These are phyloP conservation scores for Petunia hybrid DNA, from an alignment of 305 asterid species.

Conservation along the genomic window DNA sequence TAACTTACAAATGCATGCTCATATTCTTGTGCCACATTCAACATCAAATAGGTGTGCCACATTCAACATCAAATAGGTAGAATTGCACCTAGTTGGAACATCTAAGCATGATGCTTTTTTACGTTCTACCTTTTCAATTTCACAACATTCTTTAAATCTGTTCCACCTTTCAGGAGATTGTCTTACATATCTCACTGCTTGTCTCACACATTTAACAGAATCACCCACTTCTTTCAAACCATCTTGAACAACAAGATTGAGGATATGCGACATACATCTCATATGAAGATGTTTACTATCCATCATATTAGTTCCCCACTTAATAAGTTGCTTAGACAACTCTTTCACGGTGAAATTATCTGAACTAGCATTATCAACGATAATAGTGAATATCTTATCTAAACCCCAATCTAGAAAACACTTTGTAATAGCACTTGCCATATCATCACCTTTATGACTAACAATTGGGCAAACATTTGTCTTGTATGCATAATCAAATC, in stretches of 20 bases:
- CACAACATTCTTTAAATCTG: neutral
- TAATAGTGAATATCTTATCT: slow-evolving; percentile 18
- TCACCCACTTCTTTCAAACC: neutral
- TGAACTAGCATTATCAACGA: neutral
- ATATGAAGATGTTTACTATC: no score
- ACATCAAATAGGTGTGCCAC: slow-evolving; percentile 6
- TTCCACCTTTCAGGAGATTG: neutral
- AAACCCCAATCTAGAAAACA: slow-evolving; percentile 31
- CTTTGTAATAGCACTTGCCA: neutral
- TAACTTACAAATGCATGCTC: neutral
- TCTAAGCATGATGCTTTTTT: no score
- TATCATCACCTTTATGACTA: neutral
- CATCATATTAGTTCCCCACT: neutral
- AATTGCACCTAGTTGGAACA: no score
- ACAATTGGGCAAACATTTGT: neutral
- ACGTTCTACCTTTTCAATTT: neutral
- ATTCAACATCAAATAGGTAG: neutral
- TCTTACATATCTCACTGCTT: neutral
- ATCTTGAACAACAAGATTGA: no score
- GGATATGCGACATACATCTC: no score
- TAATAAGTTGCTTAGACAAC: neutral
- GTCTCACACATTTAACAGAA: neutral
- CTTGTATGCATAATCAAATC: neutral
- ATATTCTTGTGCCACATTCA: neutral
- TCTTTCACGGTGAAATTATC: neutral